phyloP scores from a whole-genome alignment of 306 rosid genomes.

The barrel medic (Medicago truncatula) region MtrunA17r5.0-ANR NC_053045.1:26922501-26923000 shows the following conservation, averaged over 20 bases:
- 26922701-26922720: conserved; percentile 73
- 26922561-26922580: no score
- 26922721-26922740: conserved; percentile 39
- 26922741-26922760: conserved; percentile 60
- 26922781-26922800: not conserved
- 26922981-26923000: no score
- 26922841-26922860: not conserved
- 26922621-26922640: conserved; percentile 36
- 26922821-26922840: not conserved
- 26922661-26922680: conserved; percentile 44
- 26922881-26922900: no score
- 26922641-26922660: conserved; percentile 37
- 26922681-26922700: conserved; percentile 61
- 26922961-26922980: no score
- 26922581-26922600: conserved; percentile 40
- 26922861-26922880: not conserved
- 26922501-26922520: no score
- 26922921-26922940: no score
- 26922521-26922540: no score
- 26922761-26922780: conserved; percentile 29
- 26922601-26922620: conserved; percentile 49
- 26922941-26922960: no score
- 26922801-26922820: not conserved
- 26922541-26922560: no score
- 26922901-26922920: no score